Base-by-base conservation (phyloP, 2,329 filamentous ascomycete species). In the Aschersonia sp. region DNA sequence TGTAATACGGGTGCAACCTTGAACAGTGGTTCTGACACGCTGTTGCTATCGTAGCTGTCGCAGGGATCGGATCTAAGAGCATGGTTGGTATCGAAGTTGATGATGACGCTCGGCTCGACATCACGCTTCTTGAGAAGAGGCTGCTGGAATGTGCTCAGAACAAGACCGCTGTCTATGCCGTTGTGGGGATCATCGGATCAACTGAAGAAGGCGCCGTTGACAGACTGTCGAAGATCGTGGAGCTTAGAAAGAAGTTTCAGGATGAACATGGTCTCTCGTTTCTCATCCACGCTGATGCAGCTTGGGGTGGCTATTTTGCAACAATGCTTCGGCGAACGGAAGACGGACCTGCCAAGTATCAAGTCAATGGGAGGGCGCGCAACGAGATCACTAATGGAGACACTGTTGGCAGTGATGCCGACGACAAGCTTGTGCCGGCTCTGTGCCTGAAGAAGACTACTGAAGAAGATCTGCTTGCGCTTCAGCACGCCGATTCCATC, bases 301-400 rank as follows among this genome's bases (percentile, higher is more conserved):
- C 70, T 0, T 73, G 70, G 70, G 69, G 70, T 14, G 70, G 70
- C 0, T 73, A 73, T 47, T 73, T 73, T 47, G 60, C 61, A 30
- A 64, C 64, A 0, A 71, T 71, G 67, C 32, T 73, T 14, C 64
- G 62, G 0, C 59, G 56, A 4, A 54, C 60, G 4, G 58, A 57
- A 29, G 55, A 49, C 8, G 30, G 30, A 22, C 42, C 42, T 30
- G 29, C 30, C 22, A 31, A 43, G 29, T 43, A 29, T 29, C 11
- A 42, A 7, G 22, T 22, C 22, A 22, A 22, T 22, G 22, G 22
- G 2, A 22, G 22, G 22, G 22, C 22, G 22, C 22, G 22, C 22
- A 22, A 22, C 22, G 22, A 22, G 22, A 22, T 22, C 22, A 22
- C 22, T 22, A 22, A 22, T 22, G 22, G 22, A 22, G 22, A 22